Evolutionary conservation across 78 protist species (phyloP).

Genomic region (Bigelowiella natans): DNA sequence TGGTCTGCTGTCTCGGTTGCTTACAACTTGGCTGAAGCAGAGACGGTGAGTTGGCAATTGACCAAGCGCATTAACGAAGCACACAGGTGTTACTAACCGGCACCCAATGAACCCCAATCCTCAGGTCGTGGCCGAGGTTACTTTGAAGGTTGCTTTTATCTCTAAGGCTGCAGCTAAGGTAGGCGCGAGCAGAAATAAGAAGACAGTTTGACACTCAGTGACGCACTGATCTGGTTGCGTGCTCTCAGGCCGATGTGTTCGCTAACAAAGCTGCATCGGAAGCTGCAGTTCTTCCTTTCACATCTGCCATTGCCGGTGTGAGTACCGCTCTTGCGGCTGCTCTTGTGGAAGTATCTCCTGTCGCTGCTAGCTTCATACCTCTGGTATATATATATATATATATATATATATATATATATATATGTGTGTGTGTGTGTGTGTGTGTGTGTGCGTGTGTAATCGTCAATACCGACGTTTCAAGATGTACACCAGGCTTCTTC

Average conservation of each 20-base stretch:
- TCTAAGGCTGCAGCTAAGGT: not conserved
- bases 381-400: not conserved
- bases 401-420: not conserved
- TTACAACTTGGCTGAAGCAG: not conserved
- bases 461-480: too few species aligned
- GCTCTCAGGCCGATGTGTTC: not conserved
- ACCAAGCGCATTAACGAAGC: too few species aligned
- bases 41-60: too few species aligned
- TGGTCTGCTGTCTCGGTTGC: not conserved
- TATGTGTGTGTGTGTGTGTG: not conserved
- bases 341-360: not conserved
- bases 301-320: not conserved
- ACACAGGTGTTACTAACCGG: too few species aligned
- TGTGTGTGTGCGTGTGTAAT: too few species aligned
- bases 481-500: too few species aligned
- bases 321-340: not conserved
- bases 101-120: too few species aligned
- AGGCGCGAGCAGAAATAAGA: not conserved
- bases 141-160: not conserved
- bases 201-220: not conserved
- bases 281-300: not conserved
- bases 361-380: not conserved
- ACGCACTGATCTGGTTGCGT: not conserved
- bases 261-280: not conserved
- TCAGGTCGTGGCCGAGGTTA: not conserved